These are phyloP conservation scores for Magnaporthiopsis incrustans DNA, from an alignment of 2,329 filamentous ascomycete species.

Conservation along the genomic window DNA sequence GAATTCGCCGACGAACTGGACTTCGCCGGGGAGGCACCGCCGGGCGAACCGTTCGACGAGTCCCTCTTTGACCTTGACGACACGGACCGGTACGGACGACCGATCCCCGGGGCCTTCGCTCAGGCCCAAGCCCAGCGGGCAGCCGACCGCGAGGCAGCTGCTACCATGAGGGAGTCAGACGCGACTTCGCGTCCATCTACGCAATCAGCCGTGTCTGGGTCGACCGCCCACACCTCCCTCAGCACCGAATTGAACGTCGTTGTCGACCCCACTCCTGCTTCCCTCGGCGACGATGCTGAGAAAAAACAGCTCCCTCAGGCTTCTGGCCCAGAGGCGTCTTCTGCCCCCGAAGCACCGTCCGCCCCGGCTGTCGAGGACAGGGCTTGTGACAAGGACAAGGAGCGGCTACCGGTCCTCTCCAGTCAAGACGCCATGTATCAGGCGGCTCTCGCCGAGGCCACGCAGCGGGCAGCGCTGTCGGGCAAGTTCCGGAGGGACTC, in stretches of 20 bases:
- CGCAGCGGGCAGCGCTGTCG: constrained; percentile 65
- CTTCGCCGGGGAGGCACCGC: constrained; percentile 22
- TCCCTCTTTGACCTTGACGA: constrained; percentile 64
- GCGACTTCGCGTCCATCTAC: constrained; percentile 35
- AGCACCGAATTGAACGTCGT: background rate
- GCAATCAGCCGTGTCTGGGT: constrained; percentile 34
- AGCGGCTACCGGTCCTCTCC: constrained; percentile 3
- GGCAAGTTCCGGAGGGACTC: constrained; percentile 64
- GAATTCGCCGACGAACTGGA: constrained; percentile 36
- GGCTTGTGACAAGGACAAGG: too few species aligned
- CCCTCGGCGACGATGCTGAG: too few species aligned
- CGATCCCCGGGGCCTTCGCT: constrained; percentile 50
- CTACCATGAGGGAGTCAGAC: constrained; percentile 37
- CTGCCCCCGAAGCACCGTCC: constrained; percentile 6
- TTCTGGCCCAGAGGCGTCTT: too few species aligned
- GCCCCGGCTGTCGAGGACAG: too few species aligned
- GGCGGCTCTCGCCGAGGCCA: constrained; percentile 73
- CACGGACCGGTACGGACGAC: constrained; percentile 53
- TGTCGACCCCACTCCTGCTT: too few species aligned
- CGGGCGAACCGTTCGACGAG: constrained; percentile 56
- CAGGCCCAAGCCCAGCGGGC: constrained; percentile 39
- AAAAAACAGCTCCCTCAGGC: too few species aligned
- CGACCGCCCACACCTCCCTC: constrained; percentile 46
- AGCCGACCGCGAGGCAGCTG: constrained; percentile 19
- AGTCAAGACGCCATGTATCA: constrained; percentile 56